Evolutionary conservation across 352 stramenopile genomes (phyloP).

Genomic region (Elongisporangium senticosum): DNA sequence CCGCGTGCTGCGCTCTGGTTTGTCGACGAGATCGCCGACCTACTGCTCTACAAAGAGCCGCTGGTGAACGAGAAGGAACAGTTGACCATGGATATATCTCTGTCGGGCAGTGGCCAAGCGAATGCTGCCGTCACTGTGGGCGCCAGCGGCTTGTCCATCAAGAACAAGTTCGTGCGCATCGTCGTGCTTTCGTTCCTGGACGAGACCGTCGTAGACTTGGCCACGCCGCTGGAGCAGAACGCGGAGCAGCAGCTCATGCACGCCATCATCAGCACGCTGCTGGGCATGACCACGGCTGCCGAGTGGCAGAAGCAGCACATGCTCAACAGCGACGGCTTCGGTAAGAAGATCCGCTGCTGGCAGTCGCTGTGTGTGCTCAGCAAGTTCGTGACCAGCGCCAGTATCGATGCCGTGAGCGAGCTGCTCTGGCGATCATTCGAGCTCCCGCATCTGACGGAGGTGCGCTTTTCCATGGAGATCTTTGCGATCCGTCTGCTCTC

Average conservation of each 20-base stretch:
- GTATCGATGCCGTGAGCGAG: constrained; percentile 20
- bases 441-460: constrained; percentile 50
- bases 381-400: constrained; percentile 28
- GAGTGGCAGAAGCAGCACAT: constrained; percentile 81
- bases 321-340: constrained; percentile 81
- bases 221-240: constrained; percentile 2
- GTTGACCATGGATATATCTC: constrained; percentile 9
- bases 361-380: constrained; percentile 73
- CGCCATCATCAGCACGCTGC: constrained; percentile 25
- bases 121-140: constrained; percentile 11
- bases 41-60: constrained; percentile 76
- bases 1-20: constrained; percentile 43
- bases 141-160: constrained; percentile 18
- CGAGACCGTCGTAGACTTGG: constrained; percentile 33
- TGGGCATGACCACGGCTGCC: constrained; percentile 47
- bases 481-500: constrained; percentile 66
- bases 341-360: constrained; percentile 69
- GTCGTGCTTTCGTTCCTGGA: constrained; percentile 64
- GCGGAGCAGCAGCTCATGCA: constrained; percentile 27
- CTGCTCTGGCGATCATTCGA: constrained; percentile 49
- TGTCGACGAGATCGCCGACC: constrained; percentile 53
- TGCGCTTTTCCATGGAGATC: constrained; percentile 82
- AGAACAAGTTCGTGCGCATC: constrained; percentile 67
- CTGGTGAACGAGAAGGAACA: constrained; percentile 66
- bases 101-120: not conserved